Conservation (phyloP, 2,329 filamentous ascomycete genomes). For the Penicillium sp. region DNA sequence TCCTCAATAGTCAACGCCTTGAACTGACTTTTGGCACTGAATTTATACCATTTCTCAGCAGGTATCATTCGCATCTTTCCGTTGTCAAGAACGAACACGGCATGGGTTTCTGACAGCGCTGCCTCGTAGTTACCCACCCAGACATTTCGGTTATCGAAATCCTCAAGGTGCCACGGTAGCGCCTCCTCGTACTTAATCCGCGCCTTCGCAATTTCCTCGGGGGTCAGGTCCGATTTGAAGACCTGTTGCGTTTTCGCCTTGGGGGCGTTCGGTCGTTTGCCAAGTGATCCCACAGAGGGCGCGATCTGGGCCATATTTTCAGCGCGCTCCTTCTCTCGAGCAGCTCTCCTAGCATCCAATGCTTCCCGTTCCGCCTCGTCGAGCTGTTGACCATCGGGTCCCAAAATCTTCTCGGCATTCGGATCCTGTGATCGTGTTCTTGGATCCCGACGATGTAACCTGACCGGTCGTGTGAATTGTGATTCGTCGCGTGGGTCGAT, state of each 20-base stretch:
- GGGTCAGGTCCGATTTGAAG: conserved; percentile 73
- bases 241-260: conserved; percentile 85
- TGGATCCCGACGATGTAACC: conserved; percentile 84
- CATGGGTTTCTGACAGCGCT: conserved; percentile 75
- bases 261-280: conserved; percentile 64
- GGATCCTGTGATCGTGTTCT: conserved; percentile 58
- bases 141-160: conserved; percentile 90
- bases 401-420: conserved; percentile 46
- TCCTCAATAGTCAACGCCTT: conserved; percentile 77
- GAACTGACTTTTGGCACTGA: conserved; percentile 57
- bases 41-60: conserved; percentile 90
- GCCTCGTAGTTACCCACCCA: conserved; percentile 92
- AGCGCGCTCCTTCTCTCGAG: conserved; percentile 80
- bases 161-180: conserved; percentile 93
- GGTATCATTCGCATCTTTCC: conserved; percentile 80
- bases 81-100: conserved; percentile 73
- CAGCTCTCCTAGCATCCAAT: conserved; percentile 61
- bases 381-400: conserved; percentile 47
- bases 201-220: conserved; percentile 66
- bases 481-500: conserved; percentile 70
- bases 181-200: conserved; percentile 85
- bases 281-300: conserved; percentile 67
- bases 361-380: conserved; percentile 66
- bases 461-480: conserved; percentile 83
- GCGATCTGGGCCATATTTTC: conserved; percentile 91